Evolutionary conservation across 2,329 filamentous ascomycete species (phyloP), one percentile per base, ranked within the genome.

Genomic region (Polychaeton citri): DNA sequence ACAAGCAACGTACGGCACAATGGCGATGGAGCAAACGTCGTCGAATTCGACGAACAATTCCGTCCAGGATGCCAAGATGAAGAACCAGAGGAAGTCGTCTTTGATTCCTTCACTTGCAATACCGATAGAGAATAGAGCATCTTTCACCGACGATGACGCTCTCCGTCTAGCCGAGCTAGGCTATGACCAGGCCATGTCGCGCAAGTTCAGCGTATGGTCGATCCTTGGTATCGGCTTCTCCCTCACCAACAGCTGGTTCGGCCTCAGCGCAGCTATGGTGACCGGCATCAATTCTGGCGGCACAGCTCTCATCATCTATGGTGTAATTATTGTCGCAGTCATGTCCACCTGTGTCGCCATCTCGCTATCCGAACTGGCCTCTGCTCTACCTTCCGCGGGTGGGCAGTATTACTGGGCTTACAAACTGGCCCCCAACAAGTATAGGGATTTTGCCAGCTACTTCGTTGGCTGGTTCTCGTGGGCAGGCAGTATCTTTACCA

Each of bases 401-500:
- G 80, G 80, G 48, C 79, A 82, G 35, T 83, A 83, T 59, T 84
- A 83, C 55, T 79, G 82, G 62, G 75, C 78, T 3, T 84, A 81
- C 50, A 81, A 82, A 71, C 60, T 80, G 12, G 68, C 78, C 12
- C 54, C 54, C 0, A 53, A 49, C 38, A 58, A 57, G 35, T 66
- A 6, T 65, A 64, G 68, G 38, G 63, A 58, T 0, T 46, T 64
- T 0, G 52, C 71, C 8, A 75, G 75, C 28, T 85, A 77, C 70
- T 73, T 81, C 24, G 81, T 75, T 43, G 80, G 80, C 40, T 86
- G 81, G 80, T 62, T 51, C 12, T 86, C 81, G 53, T 70, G 84
- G 13, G 75, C 84, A 32, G 81, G 82, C 36, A 86, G 86, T 60
- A 79, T 84, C 56, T 83, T 78, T 40, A 86, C 87, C 47, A 84